Conservation (phyloP, 495 filamentous ascomycete genomes). For the Penicillium lagena region DNA sequence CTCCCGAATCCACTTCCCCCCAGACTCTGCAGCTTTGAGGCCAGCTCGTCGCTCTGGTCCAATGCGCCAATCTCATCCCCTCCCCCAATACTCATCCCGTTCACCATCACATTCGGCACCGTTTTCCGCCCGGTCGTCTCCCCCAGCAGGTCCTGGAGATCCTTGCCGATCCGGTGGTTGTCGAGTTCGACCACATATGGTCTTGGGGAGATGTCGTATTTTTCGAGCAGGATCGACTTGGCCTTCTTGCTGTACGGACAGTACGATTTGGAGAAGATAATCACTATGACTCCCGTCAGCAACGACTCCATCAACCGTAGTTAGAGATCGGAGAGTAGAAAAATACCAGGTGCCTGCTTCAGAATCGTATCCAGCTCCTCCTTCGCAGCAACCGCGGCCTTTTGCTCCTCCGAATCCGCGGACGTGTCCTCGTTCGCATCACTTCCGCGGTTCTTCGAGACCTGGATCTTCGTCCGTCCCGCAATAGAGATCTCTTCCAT, state of each 20-base stretch:
- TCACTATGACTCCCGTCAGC: constrained; percentile 43
- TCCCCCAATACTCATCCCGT: constrained; percentile 84
- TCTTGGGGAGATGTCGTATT: constrained; percentile 73
- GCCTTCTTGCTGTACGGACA: constrained; percentile 80
- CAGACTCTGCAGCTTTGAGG: constrained; percentile 64
- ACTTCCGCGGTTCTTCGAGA: constrained; percentile 22
- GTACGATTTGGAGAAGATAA: constrained; percentile 93
- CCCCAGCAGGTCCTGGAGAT: constrained; percentile 61
- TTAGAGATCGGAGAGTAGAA: background rate
- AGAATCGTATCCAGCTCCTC: constrained; percentile 67
- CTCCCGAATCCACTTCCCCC: constrained; percentile 61
- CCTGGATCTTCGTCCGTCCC: constrained; percentile 58
- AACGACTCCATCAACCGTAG: background rate
- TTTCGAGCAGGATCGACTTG: constrained; percentile 73
- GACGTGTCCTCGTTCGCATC: constrained; percentile 4
- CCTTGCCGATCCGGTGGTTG: constrained; percentile 62
- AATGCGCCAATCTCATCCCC: constrained; percentile 77
- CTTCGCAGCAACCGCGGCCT: constrained; percentile 21
- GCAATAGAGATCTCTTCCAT: constrained; percentile 52
- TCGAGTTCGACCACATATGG: constrained; percentile 92
- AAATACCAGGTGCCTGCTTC: constrained; percentile 74
- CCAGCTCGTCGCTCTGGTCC: constrained; percentile 60
- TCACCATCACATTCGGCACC: constrained; percentile 87
- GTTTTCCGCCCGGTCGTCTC: constrained; percentile 74
- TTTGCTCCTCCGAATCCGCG: constrained; percentile 16